Conservation (phyloP, 1,139 yeast species). For the Suhomyces ambrosiae region DNA sequence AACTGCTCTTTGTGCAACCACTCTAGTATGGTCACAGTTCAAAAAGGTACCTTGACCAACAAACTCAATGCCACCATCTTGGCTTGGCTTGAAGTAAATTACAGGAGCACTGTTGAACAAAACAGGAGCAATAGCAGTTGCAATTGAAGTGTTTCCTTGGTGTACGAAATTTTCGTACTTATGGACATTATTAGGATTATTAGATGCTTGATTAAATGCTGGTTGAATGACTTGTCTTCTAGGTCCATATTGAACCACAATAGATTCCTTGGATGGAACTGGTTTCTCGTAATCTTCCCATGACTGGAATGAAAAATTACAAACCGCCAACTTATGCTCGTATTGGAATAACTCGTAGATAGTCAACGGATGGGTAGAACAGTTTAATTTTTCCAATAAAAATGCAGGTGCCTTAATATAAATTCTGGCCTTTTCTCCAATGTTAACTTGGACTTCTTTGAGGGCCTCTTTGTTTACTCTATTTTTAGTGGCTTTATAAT, state of each 20-base stretch:
- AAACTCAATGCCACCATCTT: slow-evolving; percentile 58
- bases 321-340: slow-evolving; percentile 83
- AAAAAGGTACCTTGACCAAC: slow-evolving; percentile 90
- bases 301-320: slow-evolving; percentile 77
- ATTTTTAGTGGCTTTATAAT: slow-evolving; percentile 77
- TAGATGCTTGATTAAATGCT: slow-evolving; percentile 75
- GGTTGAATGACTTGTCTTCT: slow-evolving; percentile 88
- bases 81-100: slow-evolving; percentile 60
- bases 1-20: slow-evolving; percentile 83
- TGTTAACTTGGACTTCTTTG: slow-evolving; percentile 57
- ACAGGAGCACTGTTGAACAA: slow-evolving; percentile 82
- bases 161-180: slow-evolving; percentile 85
- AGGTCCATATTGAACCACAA: slow-evolving; percentile 91
- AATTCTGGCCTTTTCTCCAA: slow-evolving; percentile 68
- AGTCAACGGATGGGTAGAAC: slow-evolving; percentile 52
- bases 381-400: slow-evolving; percentile 46
- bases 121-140: slow-evolving; percentile 90
- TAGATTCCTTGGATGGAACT: slow-evolving; percentile 73
- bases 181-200: slow-evolving; percentile 81
- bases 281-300: slow-evolving; percentile 91
- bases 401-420: slow-evolving; percentile 62
- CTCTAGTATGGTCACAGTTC: slow-evolving; percentile 82
- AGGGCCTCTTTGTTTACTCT: slow-evolving; percentile 64
- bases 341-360: slow-evolving; percentile 77
- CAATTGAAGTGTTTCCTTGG: slow-evolving; percentile 69